A percentile compares a stretch with the other conserved stretches of the same genome.
Evolutionary conservation across 805 yeast species (phyloP).

Genomic region (Komagataella kurtzmanii): DNA sequence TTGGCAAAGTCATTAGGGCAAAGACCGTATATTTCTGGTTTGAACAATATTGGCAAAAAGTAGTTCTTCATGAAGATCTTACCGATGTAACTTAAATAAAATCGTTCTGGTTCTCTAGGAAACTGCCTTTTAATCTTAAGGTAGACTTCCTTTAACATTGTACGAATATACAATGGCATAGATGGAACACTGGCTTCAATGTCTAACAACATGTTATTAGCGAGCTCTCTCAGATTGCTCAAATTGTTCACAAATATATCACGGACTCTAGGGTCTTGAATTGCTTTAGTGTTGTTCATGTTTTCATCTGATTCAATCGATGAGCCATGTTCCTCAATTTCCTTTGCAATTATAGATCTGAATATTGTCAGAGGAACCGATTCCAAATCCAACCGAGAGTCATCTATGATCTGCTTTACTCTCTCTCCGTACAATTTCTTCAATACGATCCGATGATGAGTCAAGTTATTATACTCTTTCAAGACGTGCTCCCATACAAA

Average conservation of each 20-base stretch:
- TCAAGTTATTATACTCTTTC: slow-evolving; percentile 27
- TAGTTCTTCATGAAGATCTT: slow-evolving; percentile 45
- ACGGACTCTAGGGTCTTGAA: slow-evolving; percentile 68
- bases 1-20: slow-evolving; percentile 10
- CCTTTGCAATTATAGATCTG: slow-evolving; percentile 22
- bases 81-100: slow-evolving; percentile 55
- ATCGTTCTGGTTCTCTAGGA: slow-evolving; percentile 47
- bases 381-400: slow-evolving; percentile 52
- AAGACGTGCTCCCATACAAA: slow-evolving; percentile 32
- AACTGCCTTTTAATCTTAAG: slow-evolving; percentile 21
- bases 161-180: slow-evolving; percentile 45
- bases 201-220: slow-evolving; percentile 44
- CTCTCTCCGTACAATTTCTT: slow-evolving; percentile 25
- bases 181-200: slow-evolving; percentile 28
- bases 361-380: slow-evolving; percentile 63
- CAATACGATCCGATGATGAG: slow-evolving; percentile 32
- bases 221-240: slow-evolving; percentile 57
- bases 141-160: slow-evolving; percentile 32
- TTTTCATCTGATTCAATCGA: slow-evolving; percentile 16
- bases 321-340: slow-evolving; percentile 17
- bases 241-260: slow-evolving; percentile 58
- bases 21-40: slow-evolving; percentile 48
- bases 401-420: slow-evolving; percentile 25
- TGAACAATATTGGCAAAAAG: slow-evolving; percentile 28
- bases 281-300: slow-evolving; percentile 42